Evolutionary conservation across 1,284 basidiomycete species (phyloP).

Genomic region (Sphaerobolus stellatus): DNA sequence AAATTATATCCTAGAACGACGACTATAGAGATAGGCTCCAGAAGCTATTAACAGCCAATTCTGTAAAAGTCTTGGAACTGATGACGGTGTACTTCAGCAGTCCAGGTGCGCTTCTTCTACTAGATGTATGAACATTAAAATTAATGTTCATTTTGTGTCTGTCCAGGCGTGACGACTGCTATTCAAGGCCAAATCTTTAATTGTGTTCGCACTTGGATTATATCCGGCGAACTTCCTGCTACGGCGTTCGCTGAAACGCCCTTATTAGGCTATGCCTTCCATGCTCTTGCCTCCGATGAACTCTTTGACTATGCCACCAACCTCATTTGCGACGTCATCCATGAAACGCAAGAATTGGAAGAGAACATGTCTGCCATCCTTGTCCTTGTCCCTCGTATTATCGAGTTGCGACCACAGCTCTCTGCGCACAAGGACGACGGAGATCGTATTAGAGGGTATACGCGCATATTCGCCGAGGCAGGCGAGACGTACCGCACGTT

Average conservation of each 20-base stretch:
- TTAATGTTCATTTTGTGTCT: too few relatives aligned
- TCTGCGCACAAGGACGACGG: conserved; percentile 68
- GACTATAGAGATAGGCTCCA: conserved; percentile 70
- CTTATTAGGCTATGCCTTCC: conserved; percentile 82
- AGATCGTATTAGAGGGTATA: conserved; percentile 88
- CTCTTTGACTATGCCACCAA: conserved; percentile 94
- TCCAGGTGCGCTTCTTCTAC: conserved; percentile 60
- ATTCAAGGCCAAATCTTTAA: conserved; percentile 89
- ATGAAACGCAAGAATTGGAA: conserved; percentile 97
- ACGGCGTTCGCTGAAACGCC: conserved; percentile 71
- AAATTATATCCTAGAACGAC: conserved; percentile 56
- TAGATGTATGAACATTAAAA: too few relatives aligned
- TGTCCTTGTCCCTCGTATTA: conserved; percentile 80
- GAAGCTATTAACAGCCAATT: conserved; percentile 70
- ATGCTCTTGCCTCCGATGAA: conserved; percentile 79
- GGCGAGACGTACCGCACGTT: conserved; percentile 93
- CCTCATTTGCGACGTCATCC: conserved; percentile 91
- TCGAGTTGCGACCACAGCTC: conserved; percentile 69
- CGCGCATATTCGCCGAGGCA: conserved; percentile 91
- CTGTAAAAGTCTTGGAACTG: conserved; percentile 73
- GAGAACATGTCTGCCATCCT: conserved; percentile 92
- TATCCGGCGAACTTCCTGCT: conserved; percentile 81
- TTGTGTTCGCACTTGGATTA: conserved; percentile 86
- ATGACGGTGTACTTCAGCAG: conserved; percentile 91
- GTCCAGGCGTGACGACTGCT: conserved; percentile 79